phyloP scores from a whole-genome alignment of 257 asterid genomes.

The Lithospermum erythrorhizon region DNA sequence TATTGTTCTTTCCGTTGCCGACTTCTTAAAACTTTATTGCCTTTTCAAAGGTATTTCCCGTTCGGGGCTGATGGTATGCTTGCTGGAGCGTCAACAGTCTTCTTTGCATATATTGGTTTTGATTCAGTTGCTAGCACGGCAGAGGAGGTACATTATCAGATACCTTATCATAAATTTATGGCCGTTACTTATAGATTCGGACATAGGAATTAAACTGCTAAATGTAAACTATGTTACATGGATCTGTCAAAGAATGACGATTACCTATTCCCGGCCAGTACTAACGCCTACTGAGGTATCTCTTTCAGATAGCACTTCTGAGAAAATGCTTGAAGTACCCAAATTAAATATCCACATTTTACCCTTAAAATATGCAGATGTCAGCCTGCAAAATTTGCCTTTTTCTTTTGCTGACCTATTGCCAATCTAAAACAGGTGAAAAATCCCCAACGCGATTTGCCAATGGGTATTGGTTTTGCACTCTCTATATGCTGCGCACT shows the following conservation, averaged over 20 bases:
- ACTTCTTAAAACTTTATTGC: conserved; percentile 4
- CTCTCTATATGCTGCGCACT: conserved; percentile 69
- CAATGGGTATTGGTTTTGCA: conserved; percentile 85
- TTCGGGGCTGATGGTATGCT: conserved; percentile 95
- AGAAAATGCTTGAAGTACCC: background rate
- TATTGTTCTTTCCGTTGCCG: background rate
- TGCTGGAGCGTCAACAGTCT: conserved; percentile 98
- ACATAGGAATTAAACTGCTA: no score
- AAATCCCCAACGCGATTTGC: conserved; percentile 91
- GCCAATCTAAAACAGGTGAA: conserved; percentile 43
- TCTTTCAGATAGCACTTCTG: no score
- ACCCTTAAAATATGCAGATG: background rate
- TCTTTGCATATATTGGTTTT: conserved; percentile 87
- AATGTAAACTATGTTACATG: no score
- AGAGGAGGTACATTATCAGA: conserved; percentile 59
- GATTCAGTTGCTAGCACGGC: conserved; percentile 99
- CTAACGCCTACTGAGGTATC: no score
- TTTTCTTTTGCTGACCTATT: background rate
- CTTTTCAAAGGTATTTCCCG: conserved; percentile 48
- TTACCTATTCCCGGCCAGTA: no score
- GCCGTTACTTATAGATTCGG: background rate
- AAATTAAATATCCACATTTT: no score
- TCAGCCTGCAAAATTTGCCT: background rate
- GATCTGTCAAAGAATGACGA: no score
- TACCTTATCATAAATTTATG: background rate